Base-by-base conservation (phyloP, 306 rosid genomes). In the Abrus precatorius region DNA sequence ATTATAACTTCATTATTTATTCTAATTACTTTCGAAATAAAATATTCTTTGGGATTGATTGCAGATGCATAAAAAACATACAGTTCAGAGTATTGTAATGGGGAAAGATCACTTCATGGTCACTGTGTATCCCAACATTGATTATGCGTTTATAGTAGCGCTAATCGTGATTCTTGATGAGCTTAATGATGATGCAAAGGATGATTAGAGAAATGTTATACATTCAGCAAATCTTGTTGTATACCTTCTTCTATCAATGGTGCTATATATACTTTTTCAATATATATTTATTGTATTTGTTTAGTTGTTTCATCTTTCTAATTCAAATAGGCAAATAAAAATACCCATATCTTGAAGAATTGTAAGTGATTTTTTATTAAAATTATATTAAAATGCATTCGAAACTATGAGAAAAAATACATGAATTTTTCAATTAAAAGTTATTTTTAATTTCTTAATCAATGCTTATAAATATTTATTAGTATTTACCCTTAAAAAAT, bases 31-130 rank as follows among this genome's bases (percentile, higher is more conserved):
- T 50, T 11, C 38, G 12, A 70, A 29, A 5, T 8, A 9, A 28
- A 13, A 11, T 44, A 40, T 78, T 76, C 43, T 0, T 3, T 47
- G 71, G n/a, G 33, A 13, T 7, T 59, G 44, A 55, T 53, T 83
- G 91, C 87, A 86, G 90, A 88, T 90, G 89, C 90, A 86, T 57
- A 84, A 71, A 78, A 86, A 86, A 76, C 74, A 49, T 62, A 86
- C 86, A 0, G 83, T 78, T 49, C 6, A 85, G 44, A 88, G 88
- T 64, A 4, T 84, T 9, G 7, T 83, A 70, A 20, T 90, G 13
- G 91, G 89, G 47, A 84, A 90, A 75, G 86, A 85, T 47, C 74
- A 80, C 56, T 83, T 84, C 81, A 80, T 2, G 64, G 87, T 90
- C 6, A 86, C 90, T 0, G 77, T 86, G 10, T 75, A 80, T 74